phyloP scores from a whole-genome alignment of 805 yeast genomes.

The Blastobotrys parvus region DNA sequence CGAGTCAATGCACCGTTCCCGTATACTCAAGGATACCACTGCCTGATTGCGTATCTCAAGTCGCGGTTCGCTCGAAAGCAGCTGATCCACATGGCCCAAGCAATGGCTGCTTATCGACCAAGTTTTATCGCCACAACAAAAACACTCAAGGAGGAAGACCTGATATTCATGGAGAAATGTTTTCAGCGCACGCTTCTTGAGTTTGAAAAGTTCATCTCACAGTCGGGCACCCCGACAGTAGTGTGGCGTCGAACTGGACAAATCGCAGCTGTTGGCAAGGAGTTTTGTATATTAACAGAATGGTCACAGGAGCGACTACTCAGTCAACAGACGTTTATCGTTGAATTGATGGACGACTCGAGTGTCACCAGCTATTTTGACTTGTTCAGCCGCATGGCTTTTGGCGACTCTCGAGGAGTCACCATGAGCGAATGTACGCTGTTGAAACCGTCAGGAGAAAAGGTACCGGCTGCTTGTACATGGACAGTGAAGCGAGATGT shows the following conservation, averaged over 20 bases:
- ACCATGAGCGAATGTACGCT: slow-evolving; percentile 34
- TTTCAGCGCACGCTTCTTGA: slow-evolving; percentile 52
- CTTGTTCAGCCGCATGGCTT: slow-evolving; percentile 62
- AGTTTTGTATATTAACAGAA: slow-evolving; percentile 62
- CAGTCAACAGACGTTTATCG: slow-evolving; percentile 56
- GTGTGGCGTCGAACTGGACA: slow-evolving; percentile 86
- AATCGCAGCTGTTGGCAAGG: slow-evolving; percentile 69
- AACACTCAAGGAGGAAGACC: slow-evolving; percentile 60
- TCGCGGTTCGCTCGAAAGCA: slow-evolving; percentile 37
- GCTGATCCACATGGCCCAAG: slow-evolving; percentile 31
- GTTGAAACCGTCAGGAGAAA: slow-evolving; percentile 30
- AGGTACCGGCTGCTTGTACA: slow-evolving; percentile 62
- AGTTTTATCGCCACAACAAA: slow-evolving; percentile 71
- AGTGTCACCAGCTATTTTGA: slow-evolving; percentile 65
- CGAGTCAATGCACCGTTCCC: slow-evolving; percentile 53
- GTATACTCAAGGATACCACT: slow-evolving; percentile 57
- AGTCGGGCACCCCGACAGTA: slow-evolving; percentile 70
- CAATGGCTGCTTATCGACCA: slow-evolving; percentile 48
- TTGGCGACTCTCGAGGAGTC: slow-evolving; percentile 42
- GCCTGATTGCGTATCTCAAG: slow-evolving; percentile 47
- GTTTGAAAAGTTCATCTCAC: slow-evolving; percentile 40
- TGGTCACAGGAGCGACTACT: slow-evolving; percentile 50
- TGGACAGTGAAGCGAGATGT: slow-evolving; percentile 83
- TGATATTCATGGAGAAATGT: slow-evolving; percentile 52
- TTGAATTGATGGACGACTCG: slow-evolving; percentile 77